A percentile compares a stretch with the other conserved stretches of the same genome.
These are phyloP conservation scores for Sisymbrium altissimum DNA, from an alignment of 345 rosid species.

Conservation along the genomic window DNA sequence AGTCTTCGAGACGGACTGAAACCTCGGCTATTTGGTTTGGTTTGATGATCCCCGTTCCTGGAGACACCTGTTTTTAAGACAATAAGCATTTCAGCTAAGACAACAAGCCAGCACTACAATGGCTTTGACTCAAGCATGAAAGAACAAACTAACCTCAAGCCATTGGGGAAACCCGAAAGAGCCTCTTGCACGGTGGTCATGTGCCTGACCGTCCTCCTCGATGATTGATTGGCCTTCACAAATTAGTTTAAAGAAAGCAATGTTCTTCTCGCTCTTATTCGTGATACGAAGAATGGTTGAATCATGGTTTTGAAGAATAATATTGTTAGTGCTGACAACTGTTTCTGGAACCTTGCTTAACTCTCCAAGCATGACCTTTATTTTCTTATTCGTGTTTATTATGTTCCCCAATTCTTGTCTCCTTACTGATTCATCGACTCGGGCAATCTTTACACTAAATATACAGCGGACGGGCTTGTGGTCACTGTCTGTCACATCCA, in stretches of 20 bases:
- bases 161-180: conserved; percentile 68
- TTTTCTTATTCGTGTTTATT: conserved; percentile 51
- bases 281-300: conserved; percentile 54
- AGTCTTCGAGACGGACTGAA: conserved; percentile 57
- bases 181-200: conserved; percentile 56
- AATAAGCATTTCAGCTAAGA: background rate
- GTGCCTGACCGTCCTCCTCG: conserved; percentile 52
- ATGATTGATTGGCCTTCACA: conserved; percentile 63
- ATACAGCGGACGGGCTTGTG: conserved; percentile 82
- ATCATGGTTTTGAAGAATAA: conserved; percentile 65
- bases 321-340: conserved; percentile 56
- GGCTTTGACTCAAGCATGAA: background rate
- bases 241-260: conserved; percentile 50
- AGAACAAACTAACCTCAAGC: conserved; percentile 56
- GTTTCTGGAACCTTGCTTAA: conserved; percentile 65
- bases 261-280: conserved; percentile 52
- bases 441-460: conserved; percentile 58
- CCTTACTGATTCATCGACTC: conserved; percentile 69
- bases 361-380: conserved; percentile 47
- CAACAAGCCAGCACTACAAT: no score
- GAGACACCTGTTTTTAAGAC: conserved; percentile 46
- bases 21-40: conserved; percentile 55
- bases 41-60: conserved; percentile 60
- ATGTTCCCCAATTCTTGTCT: conserved; percentile 66
- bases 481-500: conserved; percentile 87